These are phyloP conservation scores for Leccinum fallax DNA, from an alignment of 1,284 basidiomycete species.

Conservation along the genomic window DNA sequence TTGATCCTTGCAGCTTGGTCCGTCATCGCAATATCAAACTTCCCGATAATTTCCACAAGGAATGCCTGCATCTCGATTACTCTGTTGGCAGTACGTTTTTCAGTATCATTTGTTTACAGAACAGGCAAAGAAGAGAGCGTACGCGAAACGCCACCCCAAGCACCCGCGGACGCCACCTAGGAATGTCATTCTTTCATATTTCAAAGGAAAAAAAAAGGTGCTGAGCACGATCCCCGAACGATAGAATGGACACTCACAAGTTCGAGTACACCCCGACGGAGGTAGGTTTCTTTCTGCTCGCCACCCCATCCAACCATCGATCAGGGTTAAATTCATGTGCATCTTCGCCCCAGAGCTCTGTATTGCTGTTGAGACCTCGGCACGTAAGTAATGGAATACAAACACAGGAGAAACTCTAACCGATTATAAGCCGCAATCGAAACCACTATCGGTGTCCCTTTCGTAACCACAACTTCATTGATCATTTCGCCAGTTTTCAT, in stretches of 20 bases:
- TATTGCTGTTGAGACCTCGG: neutral
- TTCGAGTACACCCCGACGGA: conserved; percentile 43
- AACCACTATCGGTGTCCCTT: conserved; percentile 12
- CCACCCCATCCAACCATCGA: neutral
- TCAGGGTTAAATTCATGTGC: conserved; percentile 11
- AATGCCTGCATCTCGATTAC: conserved; percentile 54
- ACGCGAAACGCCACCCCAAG: conserved; percentile 53
- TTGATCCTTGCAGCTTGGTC: conserved; percentile 41
- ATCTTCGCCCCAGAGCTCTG: neutral
- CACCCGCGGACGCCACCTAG: conserved; percentile 44
- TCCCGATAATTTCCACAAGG: conserved; percentile 47
- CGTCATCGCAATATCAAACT: conserved; percentile 49
- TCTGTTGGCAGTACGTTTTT: conserved; percentile 20
- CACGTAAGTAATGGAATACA: neutral
- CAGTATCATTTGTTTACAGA: neutral
- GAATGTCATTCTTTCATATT: conserved; percentile 44
- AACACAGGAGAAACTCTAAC: conserved; percentile 18
- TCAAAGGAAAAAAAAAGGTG: neutral
- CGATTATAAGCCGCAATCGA: conserved; percentile 9
- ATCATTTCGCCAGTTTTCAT: neutral
- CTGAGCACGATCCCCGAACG: neutral
- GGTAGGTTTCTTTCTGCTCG: conserved; percentile 18
- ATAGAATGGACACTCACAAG: conserved; percentile 40
- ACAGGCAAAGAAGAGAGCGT: neutral
- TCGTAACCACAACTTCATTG: conserved; percentile 22